Conservation (phyloP, 371 early-diverging fungal species). For the Zopfochytrium polystomum region DNA sequence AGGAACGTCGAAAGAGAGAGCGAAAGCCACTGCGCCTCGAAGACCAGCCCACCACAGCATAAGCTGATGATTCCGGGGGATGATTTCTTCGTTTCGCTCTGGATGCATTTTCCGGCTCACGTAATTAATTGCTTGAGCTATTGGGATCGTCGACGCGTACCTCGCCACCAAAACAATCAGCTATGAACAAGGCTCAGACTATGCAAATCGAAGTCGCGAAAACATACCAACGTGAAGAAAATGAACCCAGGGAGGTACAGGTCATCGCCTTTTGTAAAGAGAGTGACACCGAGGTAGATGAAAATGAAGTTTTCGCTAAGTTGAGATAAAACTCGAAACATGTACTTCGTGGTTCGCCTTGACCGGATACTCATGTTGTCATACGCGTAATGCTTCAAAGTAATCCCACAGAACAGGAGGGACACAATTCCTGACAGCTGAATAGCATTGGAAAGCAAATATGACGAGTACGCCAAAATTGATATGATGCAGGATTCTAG, state of each 20-base stretch:
- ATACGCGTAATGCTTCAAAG: constrained; percentile 85
- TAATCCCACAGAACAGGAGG: constrained; percentile 90
- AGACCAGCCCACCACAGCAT: constrained; percentile 95
- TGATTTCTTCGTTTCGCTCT: constrained; percentile 49
- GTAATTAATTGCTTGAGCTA: constrained; percentile 73
- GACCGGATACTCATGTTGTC: constrained; percentile 76
- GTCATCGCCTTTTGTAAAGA: constrained; percentile 62
- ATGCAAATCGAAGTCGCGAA: constrained; percentile 87
- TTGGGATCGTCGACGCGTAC: constrained; percentile 77
- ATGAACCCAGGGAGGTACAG: constrained; percentile 36
- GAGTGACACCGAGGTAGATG: constrained; percentile 88
- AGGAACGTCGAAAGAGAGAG: constrained; percentile 77
- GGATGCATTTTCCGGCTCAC: constrained; percentile 27
- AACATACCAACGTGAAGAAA: constrained; percentile 49
- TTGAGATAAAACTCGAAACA: constrained; percentile 86
- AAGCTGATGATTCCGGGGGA: constrained; percentile 82
- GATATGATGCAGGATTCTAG: constrained; percentile 81
- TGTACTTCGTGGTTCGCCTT: constrained; percentile 75
- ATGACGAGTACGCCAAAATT: constrained; percentile 82
- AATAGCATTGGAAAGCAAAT: constrained; percentile 82
- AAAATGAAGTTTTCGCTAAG: constrained; percentile 93
- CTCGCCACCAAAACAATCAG: constrained; percentile 76
- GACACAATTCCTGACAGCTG: constrained; percentile 90
- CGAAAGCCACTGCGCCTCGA: constrained; percentile 94
- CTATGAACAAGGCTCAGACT: constrained; percentile 71